Base-by-base conservation (phyloP, 2,329 filamentous ascomycete species). In the Coleophoma crateriformis region DNA sequence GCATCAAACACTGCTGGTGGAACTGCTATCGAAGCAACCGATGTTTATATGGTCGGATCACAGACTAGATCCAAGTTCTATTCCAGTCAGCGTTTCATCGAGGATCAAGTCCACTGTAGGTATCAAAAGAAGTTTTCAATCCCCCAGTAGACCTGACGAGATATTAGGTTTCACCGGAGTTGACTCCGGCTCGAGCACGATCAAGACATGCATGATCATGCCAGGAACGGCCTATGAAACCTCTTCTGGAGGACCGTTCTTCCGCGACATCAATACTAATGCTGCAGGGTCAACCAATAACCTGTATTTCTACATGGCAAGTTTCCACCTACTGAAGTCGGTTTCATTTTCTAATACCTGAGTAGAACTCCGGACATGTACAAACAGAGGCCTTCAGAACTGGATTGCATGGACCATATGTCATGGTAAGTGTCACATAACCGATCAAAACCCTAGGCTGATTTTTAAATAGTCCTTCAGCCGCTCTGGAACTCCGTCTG, bases 31-130 rank as follows among this genome's bases (percentile, higher is more conserved):
- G 83, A 86, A 62, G 82, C 74, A 39, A 76, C 72, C 1, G 78
- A 81, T 50, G 76, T 80, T 50, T 87, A 77, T 59, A 52, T 81
- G 8, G 79, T 87, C 41, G 66, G 71, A 54, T 78, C 81, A 19
- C 70, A 87, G 62, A 87, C 83, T 0, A 76, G 83, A 37, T 82
- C 78, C 66, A 87, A 87, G 64, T 87, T 87, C 70, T 87, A 84
- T 68, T 84, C 80, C 2, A 82, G 78, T 51, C 72, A 84, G 54
- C 75, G 82, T n/a, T 87, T 85, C 66, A 86, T 87, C 60, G 84
- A 87, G 61, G 82, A 85, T 57, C 70, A 78, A 41, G 73, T 77
- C 22, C 82, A 84, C 61, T 87, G 83, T 64, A 78, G 83, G 35
- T 75, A 74, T 51, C 27, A 3, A 27, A 10, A 27, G 2, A 7